These are phyloP conservation scores for Thielaviopsis euricoi DNA, from an alignment of 2,329 filamentous ascomycete genomes.

Conservation along the genomic window DNA sequence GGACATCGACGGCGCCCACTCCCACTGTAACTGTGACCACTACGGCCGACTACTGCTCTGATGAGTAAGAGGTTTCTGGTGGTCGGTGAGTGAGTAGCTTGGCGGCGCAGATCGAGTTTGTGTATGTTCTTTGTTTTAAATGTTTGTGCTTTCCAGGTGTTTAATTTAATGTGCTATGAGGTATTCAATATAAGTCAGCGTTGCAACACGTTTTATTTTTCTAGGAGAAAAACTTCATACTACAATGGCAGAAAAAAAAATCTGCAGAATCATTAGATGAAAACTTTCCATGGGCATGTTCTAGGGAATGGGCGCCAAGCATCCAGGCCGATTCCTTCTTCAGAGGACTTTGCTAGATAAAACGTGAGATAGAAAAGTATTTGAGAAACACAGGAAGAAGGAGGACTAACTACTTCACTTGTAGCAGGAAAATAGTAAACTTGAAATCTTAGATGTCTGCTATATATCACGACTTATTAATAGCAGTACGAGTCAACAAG, in stretches of 20 bases:
- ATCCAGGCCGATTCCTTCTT: not conserved
- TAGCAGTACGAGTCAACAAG: too few species aligned
- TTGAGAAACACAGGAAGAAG: not conserved
- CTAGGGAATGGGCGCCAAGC: not conserved
- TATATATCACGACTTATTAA: too few species aligned
- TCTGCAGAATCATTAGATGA: not conserved
- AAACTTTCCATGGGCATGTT: not conserved
- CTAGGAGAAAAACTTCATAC: too few species aligned
- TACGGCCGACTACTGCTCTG: conserved; percentile 27
- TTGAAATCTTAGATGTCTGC: too few species aligned
- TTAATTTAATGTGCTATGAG: not conserved
- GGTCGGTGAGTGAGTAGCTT: not conserved
- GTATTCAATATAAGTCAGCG: not conserved
- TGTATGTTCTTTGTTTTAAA: not conserved
- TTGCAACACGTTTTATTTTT: not conserved
- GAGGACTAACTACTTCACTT: too few species aligned
- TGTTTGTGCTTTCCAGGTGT: not conserved
- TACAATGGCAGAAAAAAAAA: not conserved
- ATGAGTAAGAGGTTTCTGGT: conserved; percentile 7
- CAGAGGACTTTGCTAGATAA: not conserved
- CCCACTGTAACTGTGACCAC: conserved; percentile 26
- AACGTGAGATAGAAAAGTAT: not conserved
- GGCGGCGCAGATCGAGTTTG: not conserved
- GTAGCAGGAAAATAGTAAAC: too few species aligned
- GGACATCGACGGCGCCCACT: conserved; percentile 21